Percentiles rank a stretch among this genome's conserved stretches.
These are phyloP conservation scores for Chrysanthemum seticuspe DNA, from an alignment of 129 eudicot genomes.

Conservation along the genomic window DNA sequence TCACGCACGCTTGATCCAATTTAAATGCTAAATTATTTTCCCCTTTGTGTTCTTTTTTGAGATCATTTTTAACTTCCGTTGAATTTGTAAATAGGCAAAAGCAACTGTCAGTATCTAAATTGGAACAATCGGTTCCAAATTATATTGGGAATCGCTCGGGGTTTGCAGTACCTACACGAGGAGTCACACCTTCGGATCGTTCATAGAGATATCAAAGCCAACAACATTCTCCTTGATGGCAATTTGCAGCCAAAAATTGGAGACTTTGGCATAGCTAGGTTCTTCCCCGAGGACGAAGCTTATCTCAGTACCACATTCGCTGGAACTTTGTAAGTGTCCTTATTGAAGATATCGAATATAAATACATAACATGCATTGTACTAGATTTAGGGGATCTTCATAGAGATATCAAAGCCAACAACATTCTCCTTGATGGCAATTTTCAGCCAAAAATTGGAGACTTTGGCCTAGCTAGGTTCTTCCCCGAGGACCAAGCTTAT, in stretches of 20 bases:
- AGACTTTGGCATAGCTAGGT: slow-evolving; percentile 77
- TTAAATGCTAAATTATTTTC: no score
- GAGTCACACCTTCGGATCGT: slow-evolving; percentile 74
- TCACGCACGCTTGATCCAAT: no score
- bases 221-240: slow-evolving; percentile 65
- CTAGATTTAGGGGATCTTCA: slow-evolving; percentile 16
- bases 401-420: slow-evolving; percentile 77
- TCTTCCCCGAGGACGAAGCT: slow-evolving; percentile 78
- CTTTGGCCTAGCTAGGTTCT: slow-evolving; percentile 78
- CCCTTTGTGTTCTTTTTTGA: slow-evolving; percentile 3
- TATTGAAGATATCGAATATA: not conserved
- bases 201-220: slow-evolving; percentile 80
- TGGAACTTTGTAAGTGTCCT: slow-evolving; percentile 63
- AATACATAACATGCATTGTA: no score
- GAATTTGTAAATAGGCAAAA: slow-evolving; percentile 45
- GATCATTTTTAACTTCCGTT: not conserved
- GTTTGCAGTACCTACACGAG: slow-evolving; percentile 73
- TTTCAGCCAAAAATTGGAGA: slow-evolving; percentile 75
- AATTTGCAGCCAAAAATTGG: slow-evolving; percentile 74
- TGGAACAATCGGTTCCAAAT: slow-evolving; percentile 67
- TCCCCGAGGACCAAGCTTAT: slow-evolving; percentile 77
- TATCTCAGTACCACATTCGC: slow-evolving; percentile 75
- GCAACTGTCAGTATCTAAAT: slow-evolving; percentile 35
- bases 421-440: slow-evolving; percentile 66
- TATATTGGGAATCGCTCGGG: slow-evolving; percentile 66